Base-by-base conservation (phyloP, 805 yeast species). In the Ogataea glucozyma region DNA sequence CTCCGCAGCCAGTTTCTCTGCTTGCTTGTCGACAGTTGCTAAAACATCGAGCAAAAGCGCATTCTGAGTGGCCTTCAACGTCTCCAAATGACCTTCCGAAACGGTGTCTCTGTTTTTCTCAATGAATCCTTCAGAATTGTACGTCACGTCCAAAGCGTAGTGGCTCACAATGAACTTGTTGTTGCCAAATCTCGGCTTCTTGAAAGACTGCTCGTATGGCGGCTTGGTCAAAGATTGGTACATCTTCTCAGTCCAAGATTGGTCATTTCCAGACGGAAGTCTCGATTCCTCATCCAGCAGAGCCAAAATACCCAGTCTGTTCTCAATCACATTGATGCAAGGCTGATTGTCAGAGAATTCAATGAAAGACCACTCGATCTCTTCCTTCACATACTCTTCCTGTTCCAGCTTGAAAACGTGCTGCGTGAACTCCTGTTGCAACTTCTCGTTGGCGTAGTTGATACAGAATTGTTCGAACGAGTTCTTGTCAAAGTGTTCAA, bases 91-190 rank as follows among this genome's bases (percentile, higher is more conserved):
- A 19, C 96, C 97, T 58, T 91, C 99, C 14, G 96, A 90, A 38
- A 91, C 97, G 6, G 98, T 88, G 65, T 91, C 99, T 71, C 98
- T 81, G 62, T 91, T 91, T 72, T 91, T 91, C 69, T 91, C 99
- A 58, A 91, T 87, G 62, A 91, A 91, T 1, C 98, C 98, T 48
- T 88, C 97, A 31, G 85, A 77, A 58, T 89, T 96, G 63, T 91
- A 91, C 27, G 87, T 71, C 30, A 91, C 99, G 58, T 91, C 97
- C 60, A 88, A 78, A 21, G 99, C 99, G 67, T 91, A 91, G 67
- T 91, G 99, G 44, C 86, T 76, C 41, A 91, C 95, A 43, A 91
- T 81, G 52, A 91, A 91, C 52, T 91, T 87, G 35, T 87, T 78
- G 63, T 86, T 89, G 14, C 99, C 97, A 62, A 91, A 88, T 61